Evolutionary conservation across 1,284 basidiomycete species (phyloP), one percentile per base, ranked within the genome.

Genomic region (Schizophyllum commune): DNA sequence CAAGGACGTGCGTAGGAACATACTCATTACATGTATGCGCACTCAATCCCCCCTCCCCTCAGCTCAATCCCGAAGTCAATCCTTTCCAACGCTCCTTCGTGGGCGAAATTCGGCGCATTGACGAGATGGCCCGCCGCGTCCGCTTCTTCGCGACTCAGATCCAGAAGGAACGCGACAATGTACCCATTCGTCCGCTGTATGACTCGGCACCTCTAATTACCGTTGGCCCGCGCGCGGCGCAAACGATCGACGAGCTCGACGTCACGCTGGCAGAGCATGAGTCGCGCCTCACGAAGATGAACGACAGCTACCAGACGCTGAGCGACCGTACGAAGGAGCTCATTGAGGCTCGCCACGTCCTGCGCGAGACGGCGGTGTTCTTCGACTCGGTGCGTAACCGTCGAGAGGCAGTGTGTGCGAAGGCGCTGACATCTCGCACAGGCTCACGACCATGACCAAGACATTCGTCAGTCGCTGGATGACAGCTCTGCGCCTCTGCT

Each of bases 51-150:
- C 54, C 55, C 19, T 60, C n/a, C 60, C 58, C 52, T 22, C 72
- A 97, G 94, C 80, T 98, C 70, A 98, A 99, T 75, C 93, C 96
- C 17, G 86, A 87, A 63, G 87, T 98, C 66, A 98, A 96, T 72
- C 91, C 96, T 21, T 99, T 99, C 80, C 97, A 99, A 82, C 93
- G 97, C 65, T 95, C 96, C 5, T 99, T 96, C 73, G 94, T 98
- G 63, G 91, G 91, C 55, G 96, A 98, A 73, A 95, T 99, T 66
- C 88, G 96, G 54, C 87, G 93, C 63, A 85, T 97, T 61, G 95
- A 97, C 72, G 96, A 99, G 72, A 96, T 97, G 90, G 89, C 92
- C 27, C 91, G 97, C 65, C 89, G 95, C 34, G 86, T 97, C 57
- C 89, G 94, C 57, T 97, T 98, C 74, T 96, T 99, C 70, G 76